These are phyloP conservation scores for Tylopilus subfusipes DNA, from an alignment of 768 basidiomycete species.

Conservation along the genomic window DNA sequence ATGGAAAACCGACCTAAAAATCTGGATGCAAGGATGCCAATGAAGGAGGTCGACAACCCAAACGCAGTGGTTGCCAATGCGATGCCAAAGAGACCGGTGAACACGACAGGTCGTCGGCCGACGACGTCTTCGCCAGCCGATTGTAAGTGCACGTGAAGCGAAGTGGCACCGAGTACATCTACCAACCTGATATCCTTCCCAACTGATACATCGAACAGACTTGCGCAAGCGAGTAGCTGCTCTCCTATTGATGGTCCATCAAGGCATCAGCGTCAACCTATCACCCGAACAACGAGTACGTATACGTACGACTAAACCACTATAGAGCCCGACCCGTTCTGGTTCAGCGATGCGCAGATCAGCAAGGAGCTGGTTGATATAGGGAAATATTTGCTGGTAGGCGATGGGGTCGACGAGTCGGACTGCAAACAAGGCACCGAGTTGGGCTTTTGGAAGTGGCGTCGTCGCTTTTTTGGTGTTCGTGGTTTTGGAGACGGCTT, in stretches of 20 bases:
- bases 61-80: constrained; percentile 48
- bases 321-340: constrained; percentile 65
- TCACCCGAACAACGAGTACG: constrained; percentile 13
- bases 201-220: constrained; percentile 59
- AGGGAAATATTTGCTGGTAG: constrained; percentile 61
- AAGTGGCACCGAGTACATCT: not conserved
- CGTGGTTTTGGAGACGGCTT: not conserved
- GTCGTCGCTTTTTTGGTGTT: not conserved
- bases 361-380: constrained; percentile 61
- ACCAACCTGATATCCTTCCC: constrained; percentile 52
- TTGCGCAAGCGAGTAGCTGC: constrained; percentile 58
- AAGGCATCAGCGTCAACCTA: not conserved
- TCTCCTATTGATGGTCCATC: constrained; percentile 42
- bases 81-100: constrained; percentile 50
- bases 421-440: constrained; percentile 39
- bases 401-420: constrained; percentile 59
- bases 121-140: constrained; percentile 41
- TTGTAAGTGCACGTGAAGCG: not conserved
- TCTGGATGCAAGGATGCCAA: constrained; percentile 46
- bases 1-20: constrained; percentile 40
- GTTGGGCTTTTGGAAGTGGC: constrained; percentile 43
- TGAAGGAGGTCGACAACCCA: constrained; percentile 54
- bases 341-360: constrained; percentile 51
- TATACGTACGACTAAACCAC: constrained; percentile 52
- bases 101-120: constrained; percentile 60